Conservation (phyloP, 176 grass and related monocot genomes). For the Triticum dicoccoides region DNA sequence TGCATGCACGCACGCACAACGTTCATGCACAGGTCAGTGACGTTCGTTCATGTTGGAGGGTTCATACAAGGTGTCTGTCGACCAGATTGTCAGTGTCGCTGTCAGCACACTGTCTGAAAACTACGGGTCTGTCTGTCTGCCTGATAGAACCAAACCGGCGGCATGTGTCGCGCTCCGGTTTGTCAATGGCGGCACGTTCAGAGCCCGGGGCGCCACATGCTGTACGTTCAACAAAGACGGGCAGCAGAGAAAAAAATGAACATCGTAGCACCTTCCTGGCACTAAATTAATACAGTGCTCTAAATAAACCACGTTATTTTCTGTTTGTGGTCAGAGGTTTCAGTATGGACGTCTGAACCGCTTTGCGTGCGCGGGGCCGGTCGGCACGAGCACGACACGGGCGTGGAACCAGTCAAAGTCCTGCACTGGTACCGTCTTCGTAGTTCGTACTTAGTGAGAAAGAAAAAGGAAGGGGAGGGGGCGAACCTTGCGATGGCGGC, state of each 20-base stretch:
- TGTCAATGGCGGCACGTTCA: conserved; percentile 33
- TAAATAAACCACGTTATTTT: background rate
- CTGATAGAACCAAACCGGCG: background rate
- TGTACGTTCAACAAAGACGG: conserved; percentile 39
- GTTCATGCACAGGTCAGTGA: background rate
- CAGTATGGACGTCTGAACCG: background rate
- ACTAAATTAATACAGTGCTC: background rate
- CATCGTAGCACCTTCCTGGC: background rate
- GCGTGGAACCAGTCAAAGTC: conserved; percentile 28
- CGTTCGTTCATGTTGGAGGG: background rate
- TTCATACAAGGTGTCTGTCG: background rate
- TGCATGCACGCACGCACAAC: conserved; percentile 7
- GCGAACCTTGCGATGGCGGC: conserved; percentile 60
- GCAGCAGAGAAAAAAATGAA: too few species aligned
- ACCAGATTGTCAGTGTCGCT: background rate
- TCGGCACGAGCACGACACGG: background rate
- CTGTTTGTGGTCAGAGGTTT: background rate
- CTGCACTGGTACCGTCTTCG: too few species aligned
- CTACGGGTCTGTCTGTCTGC: background rate
- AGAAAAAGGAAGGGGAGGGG: too few species aligned
- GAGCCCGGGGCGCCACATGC: conserved; percentile 7
- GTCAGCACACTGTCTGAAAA: conserved; percentile 30
- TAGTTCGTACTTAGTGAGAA: too few species aligned
- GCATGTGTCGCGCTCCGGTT: background rate
- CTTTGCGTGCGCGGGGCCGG: background rate